phyloP scores from a whole-genome alignment of 495 filamentous ascomycete genomes.

The Oleoguttula mirabilis region DNA sequence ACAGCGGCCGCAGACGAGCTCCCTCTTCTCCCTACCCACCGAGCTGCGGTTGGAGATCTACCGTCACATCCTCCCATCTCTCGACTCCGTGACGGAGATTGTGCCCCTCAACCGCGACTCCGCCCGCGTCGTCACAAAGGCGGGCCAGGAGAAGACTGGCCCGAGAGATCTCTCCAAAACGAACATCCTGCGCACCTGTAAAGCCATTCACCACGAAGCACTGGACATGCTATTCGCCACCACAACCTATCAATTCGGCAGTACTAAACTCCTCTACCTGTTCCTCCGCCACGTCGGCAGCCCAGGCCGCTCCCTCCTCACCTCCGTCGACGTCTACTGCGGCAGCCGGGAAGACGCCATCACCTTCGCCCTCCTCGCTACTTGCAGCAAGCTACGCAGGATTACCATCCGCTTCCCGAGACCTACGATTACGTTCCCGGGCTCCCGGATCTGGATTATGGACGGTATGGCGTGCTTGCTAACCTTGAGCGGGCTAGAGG shows the following conservation, averaged over 20 bases:
- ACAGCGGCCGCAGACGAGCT: background rate
- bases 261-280: constrained; percentile 15
- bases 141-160: constrained; percentile 6
- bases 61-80: constrained; percentile 1
- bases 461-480: constrained; percentile 16
- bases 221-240: constrained; percentile 10
- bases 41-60: constrained; percentile 19
- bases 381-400: constrained; percentile 5
- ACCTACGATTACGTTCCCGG: constrained; percentile 1
- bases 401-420: constrained; percentile 6
- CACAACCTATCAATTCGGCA: constrained; percentile 10
- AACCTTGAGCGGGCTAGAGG: constrained; percentile 6
- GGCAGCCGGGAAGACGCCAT: constrained; percentile 18
- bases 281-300: constrained; percentile 18
- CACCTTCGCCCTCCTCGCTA: constrained; percentile 13
- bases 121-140: constrained; percentile 1
- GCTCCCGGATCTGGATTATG: constrained; percentile 8
- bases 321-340: constrained; percentile 6
- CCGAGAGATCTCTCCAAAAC: constrained; percentile 4
- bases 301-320: constrained; percentile 2
- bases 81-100: constrained; percentile 7
- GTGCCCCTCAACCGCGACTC: constrained; percentile 15
- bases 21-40: constrained; percentile 13
- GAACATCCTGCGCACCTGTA: constrained; percentile 17
- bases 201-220: constrained; percentile 9